phyloP scores from a whole-genome alignment of 176 grass and related monocot species.

The Saccharum spontaneum region DNA sequence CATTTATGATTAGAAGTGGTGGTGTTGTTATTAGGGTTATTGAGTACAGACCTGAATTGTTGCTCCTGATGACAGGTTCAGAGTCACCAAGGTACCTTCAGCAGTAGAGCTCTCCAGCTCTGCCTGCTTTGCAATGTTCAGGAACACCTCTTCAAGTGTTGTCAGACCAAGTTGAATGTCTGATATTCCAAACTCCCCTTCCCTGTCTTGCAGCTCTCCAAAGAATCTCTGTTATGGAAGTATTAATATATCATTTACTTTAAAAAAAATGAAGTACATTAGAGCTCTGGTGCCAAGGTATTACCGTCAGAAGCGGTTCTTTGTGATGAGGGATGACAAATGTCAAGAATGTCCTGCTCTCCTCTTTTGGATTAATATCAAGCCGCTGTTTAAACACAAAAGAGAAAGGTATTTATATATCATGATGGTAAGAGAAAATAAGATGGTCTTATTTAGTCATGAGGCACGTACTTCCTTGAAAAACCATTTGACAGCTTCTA shows the following conservation, averaged over 20 bases:
- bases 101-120: slow-evolving; percentile 83
- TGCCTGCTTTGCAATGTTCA: slow-evolving; percentile 91
- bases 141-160: slow-evolving; percentile 94
- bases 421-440: not conserved
- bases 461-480: slow-evolving; percentile 74
- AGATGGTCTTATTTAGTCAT: slow-evolving; percentile 15
- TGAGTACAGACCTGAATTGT: slow-evolving; percentile 70
- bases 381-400: slow-evolving; percentile 52
- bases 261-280: not conserved
- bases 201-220: slow-evolving; percentile 80
- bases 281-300: slow-evolving; percentile 28
- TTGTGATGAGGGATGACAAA: slow-evolving; percentile 89
- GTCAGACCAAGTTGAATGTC: slow-evolving; percentile 95
- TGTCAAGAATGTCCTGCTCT: slow-evolving; percentile 80
- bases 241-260: not conserved
- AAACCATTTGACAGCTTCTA: slow-evolving; percentile 74
- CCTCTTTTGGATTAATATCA: slow-evolving; percentile 78
- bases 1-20: not conserved
- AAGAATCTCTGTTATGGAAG: slow-evolving; percentile 72
- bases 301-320: slow-evolving; percentile 83
- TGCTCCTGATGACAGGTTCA: slow-evolving; percentile 71
- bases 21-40: not conserved
- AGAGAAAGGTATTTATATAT: slow-evolving; percentile 21
- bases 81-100: slow-evolving; percentile 70
- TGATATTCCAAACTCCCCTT: slow-evolving; percentile 81